These are phyloP conservation scores for Dovyalis caffra DNA, from an alignment of 345 rosid genomes.

Conservation along the genomic window DNA sequence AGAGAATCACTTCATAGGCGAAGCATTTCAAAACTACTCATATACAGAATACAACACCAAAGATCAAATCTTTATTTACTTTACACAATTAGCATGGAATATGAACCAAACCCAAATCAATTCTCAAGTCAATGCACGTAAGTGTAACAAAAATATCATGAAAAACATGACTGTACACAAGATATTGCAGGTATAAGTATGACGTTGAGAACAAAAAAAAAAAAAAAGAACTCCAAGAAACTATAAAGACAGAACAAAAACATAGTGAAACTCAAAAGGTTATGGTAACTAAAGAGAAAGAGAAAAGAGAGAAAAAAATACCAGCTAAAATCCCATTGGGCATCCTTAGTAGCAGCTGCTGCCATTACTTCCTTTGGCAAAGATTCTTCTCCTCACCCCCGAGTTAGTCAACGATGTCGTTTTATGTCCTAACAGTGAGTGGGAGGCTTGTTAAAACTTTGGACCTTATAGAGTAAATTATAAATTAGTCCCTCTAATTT, in stretches of 20 bases:
- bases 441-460: not conserved
- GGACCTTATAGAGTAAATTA: too few relatives aligned
- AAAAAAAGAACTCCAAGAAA: not conserved
- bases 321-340: constrained; percentile 63
- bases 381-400: not conserved
- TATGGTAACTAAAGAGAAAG: not conserved
- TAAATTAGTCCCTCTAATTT: too few relatives aligned
- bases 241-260: not conserved
- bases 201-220: not conserved
- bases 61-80: not conserved
- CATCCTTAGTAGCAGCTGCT: constrained; percentile 13
- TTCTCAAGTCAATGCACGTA: not conserved
- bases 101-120: not conserved
- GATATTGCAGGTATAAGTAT: not conserved
- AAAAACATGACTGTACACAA: not conserved
- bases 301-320: constrained; percentile 12
- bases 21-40: not conserved
- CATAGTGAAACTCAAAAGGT: not conserved
- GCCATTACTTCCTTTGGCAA: constrained; percentile 2
- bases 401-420: not conserved
- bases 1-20: not conserved
- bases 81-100: not conserved
- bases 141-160: not conserved
- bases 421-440: not conserved
- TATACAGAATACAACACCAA: not conserved